Percentiles rank a stretch among this genome's conserved stretches.
Evolutionary conservation across 306 rosid genomes (phyloP).

Genomic region (Chamaecrista fasciculata): DNA sequence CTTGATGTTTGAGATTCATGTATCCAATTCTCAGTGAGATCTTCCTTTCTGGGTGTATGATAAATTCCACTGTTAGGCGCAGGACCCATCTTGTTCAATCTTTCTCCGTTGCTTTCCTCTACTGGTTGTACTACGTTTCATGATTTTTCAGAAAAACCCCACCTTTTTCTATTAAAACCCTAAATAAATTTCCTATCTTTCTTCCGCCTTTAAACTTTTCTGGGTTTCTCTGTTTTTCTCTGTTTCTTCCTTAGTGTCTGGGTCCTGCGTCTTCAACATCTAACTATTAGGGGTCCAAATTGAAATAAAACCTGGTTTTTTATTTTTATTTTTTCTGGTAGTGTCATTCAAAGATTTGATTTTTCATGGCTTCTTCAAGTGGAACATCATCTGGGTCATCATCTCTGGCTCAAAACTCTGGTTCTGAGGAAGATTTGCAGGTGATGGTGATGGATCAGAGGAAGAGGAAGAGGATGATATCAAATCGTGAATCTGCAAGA

Average conservation of each 20-base stretch:
- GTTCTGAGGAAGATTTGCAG: constrained; percentile 61
- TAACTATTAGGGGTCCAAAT: neutral
- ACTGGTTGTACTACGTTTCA: constrained; percentile 94
- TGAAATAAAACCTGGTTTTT: too few species aligned
- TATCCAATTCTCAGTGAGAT: constrained; percentile 84
- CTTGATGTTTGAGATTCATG: constrained; percentile 93
- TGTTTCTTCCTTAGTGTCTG: constrained; percentile 28
- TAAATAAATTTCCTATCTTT: constrained; percentile 26
- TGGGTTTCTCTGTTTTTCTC: neutral
- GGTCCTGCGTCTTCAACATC: constrained; percentile 41
- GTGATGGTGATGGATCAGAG: constrained; percentile 72
- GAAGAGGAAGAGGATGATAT: constrained; percentile 87
- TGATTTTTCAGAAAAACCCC: constrained; percentile 36
- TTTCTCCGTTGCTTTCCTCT: constrained; percentile 94
- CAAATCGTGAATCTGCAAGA: constrained; percentile 86
- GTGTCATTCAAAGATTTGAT: neutral
- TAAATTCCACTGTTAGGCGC: constrained; percentile 79
- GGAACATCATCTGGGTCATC: constrained; percentile 70
- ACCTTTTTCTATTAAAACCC: neutral
- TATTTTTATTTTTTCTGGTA: neutral
- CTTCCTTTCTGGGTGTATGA: constrained; percentile 80
- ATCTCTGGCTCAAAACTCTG: constrained; percentile 46
- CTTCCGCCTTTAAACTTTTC: constrained; percentile 17
- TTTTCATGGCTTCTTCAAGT: constrained; percentile 74
- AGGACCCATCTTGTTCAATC: constrained; percentile 98